phyloP scores from a whole-genome alignment of 2,329 filamentous ascomycete genomes.

The Fusarium penzigii region DNA sequence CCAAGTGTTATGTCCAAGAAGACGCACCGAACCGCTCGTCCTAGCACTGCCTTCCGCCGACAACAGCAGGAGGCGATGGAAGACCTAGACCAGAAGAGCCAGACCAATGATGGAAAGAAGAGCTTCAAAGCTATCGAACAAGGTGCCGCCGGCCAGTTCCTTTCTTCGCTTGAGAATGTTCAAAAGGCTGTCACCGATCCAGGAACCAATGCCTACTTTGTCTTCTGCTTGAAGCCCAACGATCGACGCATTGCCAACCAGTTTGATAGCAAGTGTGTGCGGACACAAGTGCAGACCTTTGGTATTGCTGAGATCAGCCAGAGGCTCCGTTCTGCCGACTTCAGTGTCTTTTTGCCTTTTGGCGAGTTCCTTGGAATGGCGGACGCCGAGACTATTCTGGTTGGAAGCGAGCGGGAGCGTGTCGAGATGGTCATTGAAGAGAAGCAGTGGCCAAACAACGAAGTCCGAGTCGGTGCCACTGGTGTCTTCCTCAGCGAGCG shows the following conservation, averaged over 20 bases:
- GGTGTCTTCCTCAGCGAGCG: constrained; percentile 94
- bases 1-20: constrained; percentile 90
- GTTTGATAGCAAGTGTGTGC: constrained; percentile 97
- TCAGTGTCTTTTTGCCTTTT: constrained; percentile 93
- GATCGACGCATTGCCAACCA: constrained; percentile 97
- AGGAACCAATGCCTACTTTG: constrained; percentile 90
- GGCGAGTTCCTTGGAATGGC: constrained; percentile 90
- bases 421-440: constrained; percentile 89
- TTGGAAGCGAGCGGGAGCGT: constrained; percentile 91
- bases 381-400: constrained; percentile 79
- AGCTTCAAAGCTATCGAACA: constrained; percentile 61
- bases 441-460: constrained; percentile 88
- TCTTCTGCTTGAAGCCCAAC: constrained; percentile 97
- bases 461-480: constrained; percentile 86
- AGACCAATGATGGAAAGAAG: constrained; percentile 46
- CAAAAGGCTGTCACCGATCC: constrained; percentile 80
- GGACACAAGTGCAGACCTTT: constrained; percentile 90
- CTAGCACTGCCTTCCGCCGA: constrained; percentile 37
- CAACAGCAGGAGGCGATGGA: constrained; percentile 46
- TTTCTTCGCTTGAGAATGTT: constrained; percentile 86
- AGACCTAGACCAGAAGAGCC: constrained; percentile 51
- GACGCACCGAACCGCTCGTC: constrained; percentile 45
- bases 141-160: constrained; percentile 89
- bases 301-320: constrained; percentile 98
- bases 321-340: constrained; percentile 87